Conservation (phyloP, 345 rosid species). For the Lepidium africanum region DNA sequence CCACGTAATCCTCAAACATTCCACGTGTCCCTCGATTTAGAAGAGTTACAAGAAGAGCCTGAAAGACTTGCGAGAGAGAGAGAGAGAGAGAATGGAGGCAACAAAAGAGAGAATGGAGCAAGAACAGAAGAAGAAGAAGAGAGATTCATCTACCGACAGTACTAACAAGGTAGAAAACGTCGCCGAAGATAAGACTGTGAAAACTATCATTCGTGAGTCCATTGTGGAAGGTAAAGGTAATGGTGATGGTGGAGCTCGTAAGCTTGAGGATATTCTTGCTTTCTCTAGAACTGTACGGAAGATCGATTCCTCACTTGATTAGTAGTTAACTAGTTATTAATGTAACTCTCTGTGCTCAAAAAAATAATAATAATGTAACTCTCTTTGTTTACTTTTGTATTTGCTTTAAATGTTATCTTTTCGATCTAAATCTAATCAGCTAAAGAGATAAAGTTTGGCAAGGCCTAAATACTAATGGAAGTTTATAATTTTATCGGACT, state of each 20-base stretch:
- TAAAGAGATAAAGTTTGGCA: too few relatives aligned
- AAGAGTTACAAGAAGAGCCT: not conserved
- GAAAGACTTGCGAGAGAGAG: not conserved
- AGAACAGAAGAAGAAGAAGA: conserved; percentile 4
- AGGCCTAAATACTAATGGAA: too few relatives aligned
- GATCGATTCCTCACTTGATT: conserved; percentile 24
- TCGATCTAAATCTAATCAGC: too few relatives aligned
- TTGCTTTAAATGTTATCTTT: too few relatives aligned
- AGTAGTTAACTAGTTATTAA: not conserved
- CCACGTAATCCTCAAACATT: not conserved
- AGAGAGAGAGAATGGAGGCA: conserved; percentile 10
- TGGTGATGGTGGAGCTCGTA: not conserved
- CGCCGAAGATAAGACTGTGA: not conserved
- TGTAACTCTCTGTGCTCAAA: too few relatives aligned
- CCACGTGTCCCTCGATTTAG: not conserved
- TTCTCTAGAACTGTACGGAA: conserved; percentile 28
- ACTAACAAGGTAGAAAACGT: not conserved
- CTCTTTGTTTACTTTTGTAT: too few relatives aligned
- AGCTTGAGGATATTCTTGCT: conserved; percentile 25
- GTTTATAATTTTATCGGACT: too few relatives aligned
- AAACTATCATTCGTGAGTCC: not conserved
- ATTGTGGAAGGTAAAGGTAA: not conserved
- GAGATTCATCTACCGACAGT: not conserved
- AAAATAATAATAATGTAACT: too few relatives aligned
- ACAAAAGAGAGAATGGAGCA: conserved; percentile 23